Evolutionary conservation across 352 stramenopile species (phyloP), one percentile per base, ranked within the genome.

Genomic region (Thraustotheca clavata): DNA sequence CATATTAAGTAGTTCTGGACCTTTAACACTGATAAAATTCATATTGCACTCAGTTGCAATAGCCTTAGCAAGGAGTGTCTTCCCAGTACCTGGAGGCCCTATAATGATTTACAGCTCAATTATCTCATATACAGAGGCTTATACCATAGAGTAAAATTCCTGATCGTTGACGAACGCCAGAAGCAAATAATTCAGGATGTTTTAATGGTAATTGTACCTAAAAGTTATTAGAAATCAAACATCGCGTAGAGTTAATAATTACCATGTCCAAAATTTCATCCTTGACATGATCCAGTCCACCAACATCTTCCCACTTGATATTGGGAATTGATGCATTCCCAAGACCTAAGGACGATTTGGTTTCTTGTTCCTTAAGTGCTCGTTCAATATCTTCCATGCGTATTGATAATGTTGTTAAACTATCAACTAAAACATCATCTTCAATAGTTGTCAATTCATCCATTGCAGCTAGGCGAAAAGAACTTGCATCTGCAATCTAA

Each of bases 201-300:
- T 91, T 87, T 57, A 94, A 76, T 18, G 85, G 85, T 31, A 94
- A 70, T 67, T 91, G 85, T 41, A 94, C 57, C 57, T 65, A 31
- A 27, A 12, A 60, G 12, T 14, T 11, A 9, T 16, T 16, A 60
- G 24, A 26, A 18, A 41, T 36, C 16, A 1, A 1, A 62, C 16
- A 16, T n/a, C n/a, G n/a, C n/a, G n/a, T n/a, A 57, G 48, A 59
- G 12, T 12, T 29, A 55, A n/a, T 41, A 33, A 20, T 9, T 62
- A 67, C 85, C 14, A 94, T 80, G 54, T 94, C 85, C 35, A 94
- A 47, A 26, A 99, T 90, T 71, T 99, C 95, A 38, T 94, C 79
- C 72, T 99, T 99, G 4, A 98, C 97, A 32, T 99, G 91, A 72
- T 99, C 96, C 12, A 99, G 75, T 41, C 97, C 97, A 66, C 97